Base-by-base conservation (phyloP, 345 rosid genomes). In the Arabis alpina region DNA sequence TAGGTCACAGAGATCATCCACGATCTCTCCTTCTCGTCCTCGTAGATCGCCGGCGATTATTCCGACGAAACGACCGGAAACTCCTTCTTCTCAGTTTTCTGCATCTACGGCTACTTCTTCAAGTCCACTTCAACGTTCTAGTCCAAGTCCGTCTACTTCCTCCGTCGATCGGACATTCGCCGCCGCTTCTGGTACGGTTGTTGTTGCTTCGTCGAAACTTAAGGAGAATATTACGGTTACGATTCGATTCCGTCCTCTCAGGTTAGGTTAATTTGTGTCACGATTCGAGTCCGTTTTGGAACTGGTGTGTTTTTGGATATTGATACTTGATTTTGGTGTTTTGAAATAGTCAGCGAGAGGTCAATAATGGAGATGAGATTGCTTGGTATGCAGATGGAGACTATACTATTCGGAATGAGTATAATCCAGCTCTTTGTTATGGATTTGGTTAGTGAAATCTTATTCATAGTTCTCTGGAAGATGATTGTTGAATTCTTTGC, bases 371-470 rank as follows among this genome's bases (percentile, higher is more conserved):
- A 37, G 94, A 88, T 68, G 94, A 86, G 84, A 77, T 86, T 49
- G 89, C 94, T 0, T 86, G 97, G 97, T 88, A 86, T 64, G 97
- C 97, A 2, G 97, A 88, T 71, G 94, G 92, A 54, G 89, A 85
- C 71, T 81, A 48, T 64, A 81, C 97, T 4, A 86, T 88, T 74
- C 71, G 88, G 77, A 88, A 88, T 61, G 93, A 88, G 83, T 81
- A 77, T 59, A 90, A 88, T 68, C 72, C 87, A 68, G 72, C 86
- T 25, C 78, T 80, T 80, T 90, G 87, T 75, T 90, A 88, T 76
- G 87, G 84, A 63, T 88, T 86, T 78, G 97, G 97, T 90, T 74
- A 71, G 97, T 78, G 3, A 24, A 14, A 50, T n/a, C 36, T 71
- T 53, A 42, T 36, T 47, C 24, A 36, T 37, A n/a, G 3, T 41